A percentile compares a stretch with the other conserved stretches of the same genome.
These are phyloP conservation scores for Corinectria fuckeliana DNA, from an alignment of 2,329 filamentous ascomycete species.

Conservation along the genomic window DNA sequence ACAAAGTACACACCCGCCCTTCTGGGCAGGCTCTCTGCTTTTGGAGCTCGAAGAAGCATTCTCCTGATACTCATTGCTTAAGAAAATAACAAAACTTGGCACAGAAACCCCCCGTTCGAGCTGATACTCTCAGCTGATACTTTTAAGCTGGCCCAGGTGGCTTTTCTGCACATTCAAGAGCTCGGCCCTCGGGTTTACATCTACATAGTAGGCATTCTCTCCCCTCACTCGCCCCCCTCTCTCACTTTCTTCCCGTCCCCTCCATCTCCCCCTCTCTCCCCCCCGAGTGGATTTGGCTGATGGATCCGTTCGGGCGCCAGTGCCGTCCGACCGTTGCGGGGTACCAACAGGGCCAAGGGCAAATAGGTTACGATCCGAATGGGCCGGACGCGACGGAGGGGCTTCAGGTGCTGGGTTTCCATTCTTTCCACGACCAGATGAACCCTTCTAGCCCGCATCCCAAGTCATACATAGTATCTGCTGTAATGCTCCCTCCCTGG, in stretches of 20 bases:
- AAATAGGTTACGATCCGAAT: constrained; percentile 39
- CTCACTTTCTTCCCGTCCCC: constrained; percentile 8
- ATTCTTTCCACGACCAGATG: constrained; percentile 32
- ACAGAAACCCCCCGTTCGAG: neutral
- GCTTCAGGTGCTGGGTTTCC: constrained; percentile 26
- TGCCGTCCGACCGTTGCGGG: constrained; percentile 39
- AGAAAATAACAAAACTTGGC: neutral
- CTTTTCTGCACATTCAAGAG: constrained; percentile 10
- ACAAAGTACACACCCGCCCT: constrained; percentile 10
- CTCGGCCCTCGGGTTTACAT: constrained; percentile 19
- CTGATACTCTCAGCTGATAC: neutral
- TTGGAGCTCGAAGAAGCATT: constrained; percentile 3
- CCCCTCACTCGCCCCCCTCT: neutral
- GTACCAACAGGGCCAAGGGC: constrained; percentile 30
- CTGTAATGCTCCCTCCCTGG: constrained; percentile 12
- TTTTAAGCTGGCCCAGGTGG: neutral
- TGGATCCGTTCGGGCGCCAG: constrained; percentile 35
- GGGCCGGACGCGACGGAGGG: constrained; percentile 30
- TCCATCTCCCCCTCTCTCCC: constrained; percentile 20
- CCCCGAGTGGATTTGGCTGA: constrained; percentile 20
- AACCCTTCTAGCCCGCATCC: constrained; percentile 29
- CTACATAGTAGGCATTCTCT: constrained; percentile 19
- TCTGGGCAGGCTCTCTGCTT: neutral
- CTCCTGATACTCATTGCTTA: neutral
- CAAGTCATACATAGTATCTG: no score